Conservation (phyloP, 2,329 filamentous ascomycete genomes). For the Periconia sp. region DNA sequence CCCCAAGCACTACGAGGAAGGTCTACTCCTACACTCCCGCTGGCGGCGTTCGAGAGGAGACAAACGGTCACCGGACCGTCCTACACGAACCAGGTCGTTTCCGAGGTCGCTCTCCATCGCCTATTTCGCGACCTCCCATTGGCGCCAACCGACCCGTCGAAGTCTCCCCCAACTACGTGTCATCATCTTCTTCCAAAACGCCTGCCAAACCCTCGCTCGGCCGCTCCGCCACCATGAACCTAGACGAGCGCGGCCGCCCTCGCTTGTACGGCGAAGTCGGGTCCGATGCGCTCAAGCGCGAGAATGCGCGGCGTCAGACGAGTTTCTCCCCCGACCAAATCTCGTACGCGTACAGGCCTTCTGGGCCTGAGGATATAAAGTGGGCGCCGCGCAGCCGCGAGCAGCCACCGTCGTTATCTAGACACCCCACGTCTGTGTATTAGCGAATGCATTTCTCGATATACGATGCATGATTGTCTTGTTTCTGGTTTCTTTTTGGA, state of each 20-base stretch:
- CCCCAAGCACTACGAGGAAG: conserved; percentile 22
- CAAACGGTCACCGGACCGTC: conserved; percentile 34
- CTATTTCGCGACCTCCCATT: conserved; percentile 35
- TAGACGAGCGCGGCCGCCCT: conserved; percentile 27
- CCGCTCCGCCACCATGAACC: conserved; percentile 29
- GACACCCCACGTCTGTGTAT: conserved; percentile 33
- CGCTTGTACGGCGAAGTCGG: conserved; percentile 30
- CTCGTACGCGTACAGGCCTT: conserved; percentile 30
- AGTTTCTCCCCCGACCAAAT: conserved; percentile 38
- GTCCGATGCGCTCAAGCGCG: conserved; percentile 16
- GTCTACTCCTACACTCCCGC: conserved; percentile 32
- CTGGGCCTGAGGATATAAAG: conserved; percentile 42
- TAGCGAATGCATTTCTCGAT: conserved; percentile 11
- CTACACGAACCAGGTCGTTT: conserved; percentile 35
- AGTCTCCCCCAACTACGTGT: conserved; percentile 11
- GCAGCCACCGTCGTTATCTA: conserved; percentile 21
- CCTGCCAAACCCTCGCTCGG: conserved; percentile 20
- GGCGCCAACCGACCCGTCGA: conserved; percentile 32
- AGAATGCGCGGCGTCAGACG: conserved; percentile 20
- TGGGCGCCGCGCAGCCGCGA: conserved; percentile 29
- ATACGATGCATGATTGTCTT: background rate
- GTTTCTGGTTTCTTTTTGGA: too few relatives aligned
- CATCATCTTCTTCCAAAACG: conserved; percentile 14
- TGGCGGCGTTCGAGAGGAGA: conserved; percentile 23
- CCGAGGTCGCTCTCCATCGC: conserved; percentile 27